Base-by-base conservation (phyloP, 2,329 filamentous ascomycete species). In the Xylariaceae sp. region DNA sequence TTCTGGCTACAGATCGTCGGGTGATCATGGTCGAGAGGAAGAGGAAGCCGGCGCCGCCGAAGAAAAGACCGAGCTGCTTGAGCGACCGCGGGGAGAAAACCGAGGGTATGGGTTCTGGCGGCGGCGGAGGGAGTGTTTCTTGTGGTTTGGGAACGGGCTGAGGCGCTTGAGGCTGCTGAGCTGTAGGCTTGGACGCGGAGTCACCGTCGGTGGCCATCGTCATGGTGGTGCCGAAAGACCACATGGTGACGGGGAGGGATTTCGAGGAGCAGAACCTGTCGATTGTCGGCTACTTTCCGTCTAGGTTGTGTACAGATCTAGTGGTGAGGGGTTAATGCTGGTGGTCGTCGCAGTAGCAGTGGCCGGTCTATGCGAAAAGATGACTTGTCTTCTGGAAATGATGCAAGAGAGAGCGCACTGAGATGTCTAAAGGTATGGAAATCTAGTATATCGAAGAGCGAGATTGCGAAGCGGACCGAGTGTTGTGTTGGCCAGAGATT, bases 11-110 rank as follows among this genome's bases (percentile, higher is more conserved):
- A 9, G 89, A 78, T 44, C 91, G 83, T 30, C 86, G 79, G 1
- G 89, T 87, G 30, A 95, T 73, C 47, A 85, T 65, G 1, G 87
- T 74, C 1, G 90, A 89, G 55, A 90, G 75, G 18, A 81, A 73
- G 56, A 95, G 80, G 70, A 95, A 95, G 48, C 81, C 76, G 11
- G 87, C 78, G 39, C 92, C 92, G 53, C 85, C 83, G 59, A 85
- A 75, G 68, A 94, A 86, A 51, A 96, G 70, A 19, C 82, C 76
- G 12, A 89, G 69, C 66, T 90, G 85, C 47, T 77, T 77, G 44
- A 79, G 65, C 38, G 75, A 78, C 61, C 81, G 78, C 44, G 69
- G 64, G 14, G 74, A 73, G 44, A 74, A 59, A 45, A 71, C 52
- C 41, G 62, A 52, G 47, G 63, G 42, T 30, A 49, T 56, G 32